These are phyloP conservation scores for barrel medic (Medicago truncatula) DNA, from an alignment of 306 rosid genomes.

Conservation along the genomic window DNA sequence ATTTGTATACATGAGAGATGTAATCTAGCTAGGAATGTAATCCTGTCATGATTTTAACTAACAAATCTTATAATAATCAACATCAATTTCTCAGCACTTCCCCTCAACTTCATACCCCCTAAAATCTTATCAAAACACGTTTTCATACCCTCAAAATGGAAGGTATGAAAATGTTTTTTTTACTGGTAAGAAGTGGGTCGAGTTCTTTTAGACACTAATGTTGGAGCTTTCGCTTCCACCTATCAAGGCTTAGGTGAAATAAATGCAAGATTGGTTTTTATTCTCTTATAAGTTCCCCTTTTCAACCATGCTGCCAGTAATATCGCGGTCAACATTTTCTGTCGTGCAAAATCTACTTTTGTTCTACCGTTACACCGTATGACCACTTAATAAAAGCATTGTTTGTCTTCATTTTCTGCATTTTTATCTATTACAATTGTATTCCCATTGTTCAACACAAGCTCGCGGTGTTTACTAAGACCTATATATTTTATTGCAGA, in stretches of 20 bases:
- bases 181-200: neutral
- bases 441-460: slow-evolving; percentile 22
- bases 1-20: neutral
- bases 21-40: neutral
- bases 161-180: neutral
- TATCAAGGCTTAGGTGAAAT: neutral
- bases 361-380: neutral
- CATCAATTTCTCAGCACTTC: neutral
- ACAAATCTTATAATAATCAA: neutral
- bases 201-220: neutral
- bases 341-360: neutral
- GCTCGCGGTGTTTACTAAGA: slow-evolving; percentile 29
- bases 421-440: neutral
- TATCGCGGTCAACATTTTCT: slow-evolving; percentile 22
- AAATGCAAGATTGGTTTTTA: slow-evolving; percentile 1
- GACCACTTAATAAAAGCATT: neutral
- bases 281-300: slow-evolving; percentile 13
- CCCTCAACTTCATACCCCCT: neutral
- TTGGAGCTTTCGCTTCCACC: slow-evolving; percentile 20
- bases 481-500: slow-evolving; percentile 54
- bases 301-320: neutral
- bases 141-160: slow-evolving; percentile 14
- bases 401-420: slow-evolving; percentile 13
- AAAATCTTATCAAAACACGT: neutral
- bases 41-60: neutral